Base-by-base conservation (phyloP, 1,284 basidiomycete genomes). In the Fomitiporia mediterranea region DNA sequence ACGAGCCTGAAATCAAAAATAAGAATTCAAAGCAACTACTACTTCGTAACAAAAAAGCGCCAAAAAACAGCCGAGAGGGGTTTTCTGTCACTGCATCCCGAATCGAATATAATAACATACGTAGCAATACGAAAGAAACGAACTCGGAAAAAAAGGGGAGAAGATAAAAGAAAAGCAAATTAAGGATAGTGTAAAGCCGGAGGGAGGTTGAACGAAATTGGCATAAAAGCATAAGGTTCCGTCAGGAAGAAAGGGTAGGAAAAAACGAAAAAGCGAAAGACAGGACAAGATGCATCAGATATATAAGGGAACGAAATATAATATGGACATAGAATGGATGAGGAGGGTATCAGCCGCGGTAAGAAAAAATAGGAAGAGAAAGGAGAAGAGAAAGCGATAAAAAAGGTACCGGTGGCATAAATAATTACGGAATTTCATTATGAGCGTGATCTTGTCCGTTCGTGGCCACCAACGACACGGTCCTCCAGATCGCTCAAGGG, bases 401-500 rank as follows among this genome's bases (percentile, higher is more conserved):
- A 43, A 80, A 77, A 73, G 71, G 66, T 65, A 46, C 42, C 13
- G 11, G 8, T 15, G 19, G 17, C 19, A 53, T 53, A 72, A 76
- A 78, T 70, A 78, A 74, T 68, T 72, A 71, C 66, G 66, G 57
- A 56, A 65, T 64, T 60, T 62, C 61, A 65, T 82, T 76, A 88
- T 76, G 85, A 82, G 57, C 83, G 83, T 63, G 86, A 86, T 61
- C 80, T 73, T 57, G 78, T 73, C 68, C 85, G 80, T 64, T 83
- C 78, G 60, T 80, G 76, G 39, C 72, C 73, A 49, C 72, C 66
- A 44, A 75, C 70, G 42, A 77, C 72, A 35, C 78, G 72, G 61
- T 69, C 67, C 21, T 89, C 88, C 60, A 85, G 82, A 61, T 86
- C 84, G 67, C 84, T 86, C 51, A 86, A 68, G 49, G 84, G 84